These are phyloP conservation scores for Spatholobus suberectus DNA, from an alignment of 306 rosid genomes.

Conservation along the genomic window DNA sequence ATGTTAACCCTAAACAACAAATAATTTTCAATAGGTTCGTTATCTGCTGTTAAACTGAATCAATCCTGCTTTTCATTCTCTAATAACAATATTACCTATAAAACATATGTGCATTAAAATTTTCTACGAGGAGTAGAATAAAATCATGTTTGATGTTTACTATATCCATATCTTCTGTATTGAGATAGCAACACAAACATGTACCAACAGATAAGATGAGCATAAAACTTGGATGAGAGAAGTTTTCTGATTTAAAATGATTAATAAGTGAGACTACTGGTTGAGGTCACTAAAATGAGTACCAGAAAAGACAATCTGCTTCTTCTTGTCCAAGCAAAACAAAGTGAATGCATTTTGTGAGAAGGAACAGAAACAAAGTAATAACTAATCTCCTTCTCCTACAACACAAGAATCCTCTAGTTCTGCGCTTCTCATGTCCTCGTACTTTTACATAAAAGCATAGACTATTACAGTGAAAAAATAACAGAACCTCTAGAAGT, in stretches of 20 bases:
- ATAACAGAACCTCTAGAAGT: slow-evolving; percentile 49
- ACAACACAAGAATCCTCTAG: not conserved
- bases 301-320: not conserved
- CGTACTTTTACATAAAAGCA: not conserved
- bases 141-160: not conserved
- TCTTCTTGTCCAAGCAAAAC: not conserved
- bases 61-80: not conserved
- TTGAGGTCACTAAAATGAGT: not conserved
- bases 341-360: not conserved
- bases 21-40: not conserved
- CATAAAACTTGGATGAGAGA: not conserved
- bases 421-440: not conserved
- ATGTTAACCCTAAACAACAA: not conserved
- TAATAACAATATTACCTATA: not conserved
- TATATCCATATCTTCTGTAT: not conserved
- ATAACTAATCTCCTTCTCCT: not conserved
- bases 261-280: not conserved
- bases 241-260: not conserved
- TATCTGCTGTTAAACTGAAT: not conserved
- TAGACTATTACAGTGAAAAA: slow-evolving; percentile 22
- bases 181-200: not conserved
- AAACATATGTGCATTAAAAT: not conserved
- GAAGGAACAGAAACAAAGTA: not conserved
- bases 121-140: not conserved
- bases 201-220: not conserved